phyloP scores from a whole-genome alignment of 2,329 filamentous ascomycete genomes.

The Fusarium sp. region DNA sequence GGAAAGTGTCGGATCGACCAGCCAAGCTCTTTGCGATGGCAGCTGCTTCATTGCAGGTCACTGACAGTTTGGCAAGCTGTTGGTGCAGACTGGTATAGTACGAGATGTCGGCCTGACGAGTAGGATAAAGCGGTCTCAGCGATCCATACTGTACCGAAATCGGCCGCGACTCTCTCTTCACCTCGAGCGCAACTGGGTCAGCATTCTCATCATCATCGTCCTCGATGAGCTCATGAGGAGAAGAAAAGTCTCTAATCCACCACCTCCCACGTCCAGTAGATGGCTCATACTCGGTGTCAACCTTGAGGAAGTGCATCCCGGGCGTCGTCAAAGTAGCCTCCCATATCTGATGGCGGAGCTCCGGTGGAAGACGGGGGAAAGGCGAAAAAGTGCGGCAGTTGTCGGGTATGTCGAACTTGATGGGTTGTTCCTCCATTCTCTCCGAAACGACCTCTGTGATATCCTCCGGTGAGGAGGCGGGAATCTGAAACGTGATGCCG shows the following conservation, averaged over 20 bases:
- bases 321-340: slow-evolving; percentile 44
- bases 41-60: slow-evolving; percentile 44
- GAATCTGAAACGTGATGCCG: background rate
- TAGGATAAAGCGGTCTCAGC: slow-evolving; percentile 42
- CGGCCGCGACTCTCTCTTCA: slow-evolving; percentile 37
- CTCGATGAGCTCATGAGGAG: slow-evolving; percentile 1
- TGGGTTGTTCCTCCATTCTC: background rate
- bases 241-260: slow-evolving; percentile 25
- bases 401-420: slow-evolving; percentile 48
- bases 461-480: background rate
- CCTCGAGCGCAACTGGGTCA: slow-evolving; percentile 38
- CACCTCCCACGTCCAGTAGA: slow-evolving; percentile 33
- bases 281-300: slow-evolving; percentile 34
- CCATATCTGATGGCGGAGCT: slow-evolving; percentile 51
- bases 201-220: slow-evolving; percentile 29
- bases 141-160: slow-evolving; percentile 24
- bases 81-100: slow-evolving; percentile 44
- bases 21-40: slow-evolving; percentile 34
- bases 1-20: slow-evolving; percentile 36
- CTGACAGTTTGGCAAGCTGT: slow-evolving; percentile 41
- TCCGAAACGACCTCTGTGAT: background rate
- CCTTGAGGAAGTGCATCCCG: slow-evolving; percentile 50
- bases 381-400: slow-evolving; percentile 45
- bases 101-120: slow-evolving; percentile 47
- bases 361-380: slow-evolving; percentile 48